Base-by-base conservation (phyloP, 2,329 filamentous ascomycete species). In the Ascocoryne sarcoides region DNA sequence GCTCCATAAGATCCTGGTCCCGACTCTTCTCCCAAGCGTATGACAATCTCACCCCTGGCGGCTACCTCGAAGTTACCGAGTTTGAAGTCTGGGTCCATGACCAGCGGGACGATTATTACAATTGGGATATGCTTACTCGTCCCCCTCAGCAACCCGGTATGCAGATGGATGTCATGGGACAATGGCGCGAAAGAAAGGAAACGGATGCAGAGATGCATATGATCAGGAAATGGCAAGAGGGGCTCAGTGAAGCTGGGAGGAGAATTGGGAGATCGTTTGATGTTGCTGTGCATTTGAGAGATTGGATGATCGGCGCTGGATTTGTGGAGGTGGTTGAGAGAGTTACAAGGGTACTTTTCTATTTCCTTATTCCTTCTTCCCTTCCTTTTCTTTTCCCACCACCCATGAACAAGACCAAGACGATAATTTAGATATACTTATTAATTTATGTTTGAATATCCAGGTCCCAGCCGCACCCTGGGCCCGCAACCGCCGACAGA, bases 401-500 rank as follows among this genome's bases (percentile, higher is more conserved):
- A 7, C 12, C 23, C 23, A 7, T 12, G 23, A 12, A 26, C 7
- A 26, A 26, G 23, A 26, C 23, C 7, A 7, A 26, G 12, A 26
- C 7, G 7, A 26, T 7, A 30, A 28, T 16, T 32, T 42, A 36
- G 19, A 10, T 19, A 36, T 4, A 37, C 28, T 26, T 23, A 7
- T 29, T 42, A 38, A 39, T 50, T 7, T 26, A n/a, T n/a, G n/a
- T n/a, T n/a, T n/a, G n/a, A n/a, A n/a, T n/a, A n/a, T n/a, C n/a
- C n/a, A 26, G 23, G 23, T 26, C 2, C 49, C 53, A 2, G 35
- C 40, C 36, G 36, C 37, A 8, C 47, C 47, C 1, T 71, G 68
- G 68, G 55, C 67, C 1, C 63, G 60, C 36, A 62, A 66, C 14
- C 46, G 54, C 0, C 53, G 53, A 9, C 48, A 51, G 23, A 59